These are phyloP conservation scores for Acacia melanoxylon DNA, from an alignment of 306 rosid genomes.

Conservation along the genomic window DNA sequence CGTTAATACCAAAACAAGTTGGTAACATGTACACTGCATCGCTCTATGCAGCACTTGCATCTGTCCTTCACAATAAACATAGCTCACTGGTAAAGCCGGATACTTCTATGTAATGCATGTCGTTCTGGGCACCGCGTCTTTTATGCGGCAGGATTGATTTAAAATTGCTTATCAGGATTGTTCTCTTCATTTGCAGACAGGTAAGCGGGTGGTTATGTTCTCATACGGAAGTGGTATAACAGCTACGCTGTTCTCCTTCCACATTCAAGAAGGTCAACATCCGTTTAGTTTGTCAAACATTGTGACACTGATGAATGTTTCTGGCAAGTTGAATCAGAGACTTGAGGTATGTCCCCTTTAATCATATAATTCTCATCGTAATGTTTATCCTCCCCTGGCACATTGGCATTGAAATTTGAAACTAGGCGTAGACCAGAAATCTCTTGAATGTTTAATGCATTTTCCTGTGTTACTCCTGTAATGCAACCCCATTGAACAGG, in stretches of 20 bases:
- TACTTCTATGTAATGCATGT: not conserved
- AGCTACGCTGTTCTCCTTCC: conserved; percentile 78
- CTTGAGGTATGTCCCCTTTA: conserved; percentile 54
- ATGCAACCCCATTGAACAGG: not conserved
- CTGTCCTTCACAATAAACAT: conserved; percentile 67
- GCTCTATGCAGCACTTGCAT: conserved; percentile 75
- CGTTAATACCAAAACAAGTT: conserved; percentile 81
- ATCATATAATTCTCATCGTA: not conserved
- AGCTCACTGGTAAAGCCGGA: conserved; percentile 52
- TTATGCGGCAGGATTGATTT: not conserved
- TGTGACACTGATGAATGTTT: conserved; percentile 60
- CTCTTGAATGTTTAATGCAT: not conserved
- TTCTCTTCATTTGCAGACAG: conserved; percentile 48
- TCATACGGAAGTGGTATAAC: conserved; percentile 90
- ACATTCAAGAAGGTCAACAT: conserved; percentile 49
- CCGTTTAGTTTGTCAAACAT: conserved; percentile 78
- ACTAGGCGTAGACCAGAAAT: not conserved
- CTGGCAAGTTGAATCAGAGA: conserved; percentile 72
- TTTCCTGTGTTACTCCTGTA: not conserved
- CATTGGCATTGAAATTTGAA: not conserved
- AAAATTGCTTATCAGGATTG: conserved; percentile 2
- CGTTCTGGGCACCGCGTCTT: not conserved
- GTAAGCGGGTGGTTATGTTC: conserved; percentile 68
- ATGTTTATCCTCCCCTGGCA: not conserved
- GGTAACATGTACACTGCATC: conserved; percentile 93